Conservation (phyloP, 495 filamentous ascomycete species). For the Penicillium paxilli region DNA sequence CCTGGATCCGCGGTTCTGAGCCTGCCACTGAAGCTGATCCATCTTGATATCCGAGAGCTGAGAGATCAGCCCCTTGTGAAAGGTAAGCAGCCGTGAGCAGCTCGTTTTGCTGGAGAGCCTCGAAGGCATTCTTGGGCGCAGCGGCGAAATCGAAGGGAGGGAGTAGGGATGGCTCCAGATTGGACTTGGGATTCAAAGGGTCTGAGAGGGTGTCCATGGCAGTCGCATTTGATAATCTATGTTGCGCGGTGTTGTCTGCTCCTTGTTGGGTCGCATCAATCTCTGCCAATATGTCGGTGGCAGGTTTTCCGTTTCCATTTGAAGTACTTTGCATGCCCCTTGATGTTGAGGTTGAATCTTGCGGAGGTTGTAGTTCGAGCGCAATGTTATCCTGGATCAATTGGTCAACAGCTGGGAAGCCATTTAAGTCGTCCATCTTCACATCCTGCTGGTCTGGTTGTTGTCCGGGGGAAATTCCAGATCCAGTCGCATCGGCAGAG, state of each 20-base stretch:
- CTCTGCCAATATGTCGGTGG: constrained; percentile 17
- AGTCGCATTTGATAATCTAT: constrained; percentile 22
- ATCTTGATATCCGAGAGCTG: constrained; percentile 44
- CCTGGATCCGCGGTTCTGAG: constrained; percentile 54
- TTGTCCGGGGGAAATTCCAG: constrained; percentile 11
- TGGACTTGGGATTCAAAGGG: constrained; percentile 34
- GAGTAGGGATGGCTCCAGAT: constrained; percentile 39
- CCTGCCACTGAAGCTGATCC: constrained; percentile 37
- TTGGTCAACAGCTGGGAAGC: constrained; percentile 9
- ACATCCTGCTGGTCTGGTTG: constrained; percentile 18
- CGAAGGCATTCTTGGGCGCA: constrained; percentile 36
- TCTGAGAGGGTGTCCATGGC: constrained; percentile 34
- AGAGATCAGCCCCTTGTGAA: constrained; percentile 39
- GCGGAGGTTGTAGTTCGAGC: constrained; percentile 7
- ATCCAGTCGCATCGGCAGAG: constrained; percentile 1
- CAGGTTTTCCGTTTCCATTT: constrained; percentile 19
- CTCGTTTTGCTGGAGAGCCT: constrained; percentile 44
- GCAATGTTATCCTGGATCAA: constrained; percentile 6
- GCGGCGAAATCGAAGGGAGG: constrained; percentile 38
- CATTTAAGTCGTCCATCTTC: constrained; percentile 22
- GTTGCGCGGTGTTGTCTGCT: constrained; percentile 3
- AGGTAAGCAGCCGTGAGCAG: constrained; percentile 43
- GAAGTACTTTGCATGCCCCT: constrained; percentile 18
- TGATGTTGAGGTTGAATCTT: constrained; percentile 13
- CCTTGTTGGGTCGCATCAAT: constrained; percentile 13